A percentile compares a stretch with the other conserved stretches of the same genome.
Evolutionary conservation across 371 early-diverging fungal genomes (phyloP).

Genomic region (Fennellomyces sp.): DNA sequence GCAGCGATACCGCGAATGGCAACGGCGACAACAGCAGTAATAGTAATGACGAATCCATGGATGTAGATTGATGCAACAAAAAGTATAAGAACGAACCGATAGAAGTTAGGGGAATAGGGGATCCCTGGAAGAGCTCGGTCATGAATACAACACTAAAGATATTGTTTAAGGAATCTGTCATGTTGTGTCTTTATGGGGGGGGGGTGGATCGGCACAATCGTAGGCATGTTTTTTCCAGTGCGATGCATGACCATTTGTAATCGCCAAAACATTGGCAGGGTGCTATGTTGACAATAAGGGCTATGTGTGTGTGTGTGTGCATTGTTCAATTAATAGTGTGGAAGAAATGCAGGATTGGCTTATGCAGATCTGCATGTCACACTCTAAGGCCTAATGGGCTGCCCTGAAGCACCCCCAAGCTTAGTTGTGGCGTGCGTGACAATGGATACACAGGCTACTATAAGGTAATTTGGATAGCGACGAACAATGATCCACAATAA

Average conservation of each 20-base stretch:
- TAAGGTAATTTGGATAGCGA: neutral
- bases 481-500: neutral
- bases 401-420: too few relatives aligned
- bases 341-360: neutral
- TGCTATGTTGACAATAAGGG: too few relatives aligned
- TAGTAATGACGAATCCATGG: neutral
- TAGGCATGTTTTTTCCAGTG: neutral
- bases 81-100: neutral
- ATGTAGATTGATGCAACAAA: neutral
- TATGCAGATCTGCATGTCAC: conserved; percentile 3
- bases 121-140: neutral
- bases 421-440: neutral
- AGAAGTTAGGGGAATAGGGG: neutral
- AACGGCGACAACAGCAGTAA: neutral
- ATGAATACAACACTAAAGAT: neutral
- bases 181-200: neutral
- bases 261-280: too few relatives aligned
- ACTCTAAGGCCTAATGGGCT: too few relatives aligned
- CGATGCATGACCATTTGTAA: neutral
- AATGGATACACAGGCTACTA: neutral
- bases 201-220: neutral
- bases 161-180: conserved; percentile 1
- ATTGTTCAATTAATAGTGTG: neutral
- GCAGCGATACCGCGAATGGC: neutral
- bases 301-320: too few relatives aligned